Conservation (phyloP, 78 protist species). For the Isochrysis galbana region DNA sequence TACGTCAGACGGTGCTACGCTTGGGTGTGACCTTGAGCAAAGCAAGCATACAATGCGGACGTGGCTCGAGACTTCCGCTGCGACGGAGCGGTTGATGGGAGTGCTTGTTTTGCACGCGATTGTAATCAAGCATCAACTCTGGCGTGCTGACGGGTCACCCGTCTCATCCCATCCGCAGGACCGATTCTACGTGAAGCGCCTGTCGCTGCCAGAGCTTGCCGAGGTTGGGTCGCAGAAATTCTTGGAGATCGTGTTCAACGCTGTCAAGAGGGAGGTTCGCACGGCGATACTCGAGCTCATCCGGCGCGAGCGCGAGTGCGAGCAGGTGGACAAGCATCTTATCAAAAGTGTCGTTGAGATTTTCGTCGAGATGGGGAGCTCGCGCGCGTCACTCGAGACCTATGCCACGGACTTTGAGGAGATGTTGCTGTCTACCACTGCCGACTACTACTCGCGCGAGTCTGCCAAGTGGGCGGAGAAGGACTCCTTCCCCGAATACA, state of each 20-base stretch:
- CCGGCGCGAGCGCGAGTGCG: conserved; percentile 46
- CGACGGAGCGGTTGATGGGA: too few species aligned
- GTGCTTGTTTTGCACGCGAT: too few species aligned
- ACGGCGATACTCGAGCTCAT: conserved; percentile 29
- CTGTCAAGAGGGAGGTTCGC: conserved; percentile 43
- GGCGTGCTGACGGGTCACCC: too few species aligned
- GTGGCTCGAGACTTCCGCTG: too few species aligned
- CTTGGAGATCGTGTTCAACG: conserved; percentile 39
- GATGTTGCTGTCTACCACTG: neutral
- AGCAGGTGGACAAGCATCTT: conserved; percentile 22
- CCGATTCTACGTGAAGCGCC: conserved; percentile 48
- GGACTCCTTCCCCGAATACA: conserved; percentile 28
- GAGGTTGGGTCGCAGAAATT: conserved; percentile 33
- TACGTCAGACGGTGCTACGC: neutral
- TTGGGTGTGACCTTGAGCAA: neutral
- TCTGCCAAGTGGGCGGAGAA: neutral
- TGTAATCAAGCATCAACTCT: too few species aligned
- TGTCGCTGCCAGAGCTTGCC: neutral
- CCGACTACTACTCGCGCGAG: conserved; percentile 27
- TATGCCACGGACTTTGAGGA: conserved; percentile 26
- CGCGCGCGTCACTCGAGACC: neutral
- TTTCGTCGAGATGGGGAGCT: conserved; percentile 32
- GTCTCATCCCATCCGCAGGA: too few species aligned
- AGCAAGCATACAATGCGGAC: too few species aligned
- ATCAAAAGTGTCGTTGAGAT: conserved; percentile 36